Evolutionary conservation across 1,284 basidiomycete species (phyloP), one percentile per base, ranked within the genome.

Genomic region (Ustilago tritici): DNA sequence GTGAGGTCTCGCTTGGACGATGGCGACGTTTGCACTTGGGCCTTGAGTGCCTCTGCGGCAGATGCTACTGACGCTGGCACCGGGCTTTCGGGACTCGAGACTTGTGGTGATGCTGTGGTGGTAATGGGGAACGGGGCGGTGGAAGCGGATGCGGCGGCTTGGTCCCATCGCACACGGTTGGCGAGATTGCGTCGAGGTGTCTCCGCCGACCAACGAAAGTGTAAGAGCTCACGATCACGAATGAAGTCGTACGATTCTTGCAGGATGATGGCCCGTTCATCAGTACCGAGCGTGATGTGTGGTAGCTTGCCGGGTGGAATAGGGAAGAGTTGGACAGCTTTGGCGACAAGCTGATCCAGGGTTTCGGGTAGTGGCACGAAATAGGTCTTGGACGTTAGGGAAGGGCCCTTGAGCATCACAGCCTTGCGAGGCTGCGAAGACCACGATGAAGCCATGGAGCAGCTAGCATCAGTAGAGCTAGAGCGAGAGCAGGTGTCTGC

Each of bases 341-440:
- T 83, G 10, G 72, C 65, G 2, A 85, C 35, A 23, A 85, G 78
- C 19, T 72, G 65, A 57, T 83, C 78, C 14, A 82, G 46, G 2
- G 76, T 77, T 7, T 65, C 68, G 3, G 83, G 83, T 1, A 85
- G 56, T 4, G 77, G 80, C 1, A 83, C 80, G 31, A 85, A 67
- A 65, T 77, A 85, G 28, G 80, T 79, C 43, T 76, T 78, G 43
- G 83, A 83, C 53, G 82, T 82, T 31, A 79, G 63, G 17, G 73
- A 76, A 5, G 83, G 83, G 4, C 83, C 83, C 53, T 81, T 84
- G 66, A 84, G 75, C 61, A 83, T 75, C 23, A 84, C 65, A 2
- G 83, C 83, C 28, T 69, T 68, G 34, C 70, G 61, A 17, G 66
- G 59, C n/a, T 60, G 65, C 14, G 46, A 35, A 28, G 54, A 23